A percentile compares a stretch with the other conserved stretches of the same genome.
phyloP scores from a whole-genome alignment of 192 early-diverging fungal genomes.

The Spizellomyces punctatus region DNA sequence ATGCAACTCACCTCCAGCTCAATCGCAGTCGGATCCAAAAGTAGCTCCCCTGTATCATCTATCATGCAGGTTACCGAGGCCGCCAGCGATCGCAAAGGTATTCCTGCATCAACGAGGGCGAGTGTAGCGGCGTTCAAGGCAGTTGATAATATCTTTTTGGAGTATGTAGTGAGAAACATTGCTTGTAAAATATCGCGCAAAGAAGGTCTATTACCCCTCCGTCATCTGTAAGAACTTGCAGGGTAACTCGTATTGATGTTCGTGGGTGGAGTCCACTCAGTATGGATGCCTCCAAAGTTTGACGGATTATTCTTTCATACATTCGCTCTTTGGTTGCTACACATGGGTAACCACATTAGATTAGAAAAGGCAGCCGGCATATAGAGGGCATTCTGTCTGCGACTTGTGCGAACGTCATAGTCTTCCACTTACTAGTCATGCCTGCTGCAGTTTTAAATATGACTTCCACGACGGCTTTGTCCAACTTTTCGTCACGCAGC shows the following conservation, averaged over 20 bases:
- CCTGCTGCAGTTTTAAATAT: conserved; percentile 72
- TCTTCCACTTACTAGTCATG: conserved; percentile 42
- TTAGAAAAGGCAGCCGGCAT: neutral
- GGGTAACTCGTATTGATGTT: conserved; percentile 81
- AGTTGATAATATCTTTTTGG: conserved; percentile 63
- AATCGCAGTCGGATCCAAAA: conserved; percentile 79
- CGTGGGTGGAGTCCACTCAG: conserved; percentile 83
- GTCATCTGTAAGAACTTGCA: conserved; percentile 84
- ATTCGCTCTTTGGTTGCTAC: conserved; percentile 72
- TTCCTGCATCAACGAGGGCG: conserved; percentile 88
- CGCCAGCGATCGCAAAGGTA: conserved; percentile 73
- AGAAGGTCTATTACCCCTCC: conserved; percentile 66
- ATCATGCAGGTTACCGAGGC: conserved; percentile 75
- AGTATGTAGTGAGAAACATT: neutral
- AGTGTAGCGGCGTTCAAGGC: conserved; percentile 83
- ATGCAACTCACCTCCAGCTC: conserved; percentile 63
- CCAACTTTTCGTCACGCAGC: conserved; percentile 84
- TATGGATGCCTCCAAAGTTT: conserved; percentile 76
- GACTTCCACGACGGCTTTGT: conserved; percentile 85
- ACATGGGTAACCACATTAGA: too few species aligned
- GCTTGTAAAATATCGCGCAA: neutral
- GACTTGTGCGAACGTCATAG: too few species aligned
- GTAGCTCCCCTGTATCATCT: conserved; percentile 49
- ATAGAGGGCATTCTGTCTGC: too few species aligned
- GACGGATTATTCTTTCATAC: conserved; percentile 68